These are phyloP conservation scores for Bacterosira constricta DNA, from an alignment of 108 stramenopile species.

Conservation along the genomic window DNA sequence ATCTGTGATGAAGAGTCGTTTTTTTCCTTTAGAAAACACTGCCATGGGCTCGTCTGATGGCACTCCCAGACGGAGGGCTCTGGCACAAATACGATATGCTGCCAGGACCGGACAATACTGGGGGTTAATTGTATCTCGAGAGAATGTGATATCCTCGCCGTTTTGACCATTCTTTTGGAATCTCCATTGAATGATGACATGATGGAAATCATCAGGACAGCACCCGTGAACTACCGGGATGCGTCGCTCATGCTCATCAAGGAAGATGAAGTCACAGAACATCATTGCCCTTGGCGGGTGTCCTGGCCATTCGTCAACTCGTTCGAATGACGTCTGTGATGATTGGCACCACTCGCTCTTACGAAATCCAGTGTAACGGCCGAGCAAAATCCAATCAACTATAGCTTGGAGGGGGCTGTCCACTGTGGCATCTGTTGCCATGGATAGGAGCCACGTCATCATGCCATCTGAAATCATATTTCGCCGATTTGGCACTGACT, in stretches of 20 bases:
- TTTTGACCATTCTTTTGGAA: no score
- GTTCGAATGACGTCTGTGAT: background rate
- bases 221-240: no score
- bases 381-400: conserved; percentile 13
- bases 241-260: background rate
- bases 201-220: no score
- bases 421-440: background rate
- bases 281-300: no score
- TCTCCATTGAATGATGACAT: no score
- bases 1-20: background rate
- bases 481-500: background rate
- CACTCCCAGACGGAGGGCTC: background rate
- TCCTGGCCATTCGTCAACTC: background rate
- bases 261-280: no score
- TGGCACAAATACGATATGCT: background rate
- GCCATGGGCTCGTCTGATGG: background rate
- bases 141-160: background rate
- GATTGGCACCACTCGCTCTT: conserved; percentile 8
- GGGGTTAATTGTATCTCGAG: no score
- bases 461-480: conserved; percentile 20
- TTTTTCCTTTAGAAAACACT: background rate
- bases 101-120: background rate
- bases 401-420: background rate
- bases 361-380: conserved; percentile 2
- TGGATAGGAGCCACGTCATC: background rate